These are phyloP conservation scores for Globisporangium takayamanum DNA, from an alignment of 352 stramenopile species.

Conservation along the genomic window DNA sequence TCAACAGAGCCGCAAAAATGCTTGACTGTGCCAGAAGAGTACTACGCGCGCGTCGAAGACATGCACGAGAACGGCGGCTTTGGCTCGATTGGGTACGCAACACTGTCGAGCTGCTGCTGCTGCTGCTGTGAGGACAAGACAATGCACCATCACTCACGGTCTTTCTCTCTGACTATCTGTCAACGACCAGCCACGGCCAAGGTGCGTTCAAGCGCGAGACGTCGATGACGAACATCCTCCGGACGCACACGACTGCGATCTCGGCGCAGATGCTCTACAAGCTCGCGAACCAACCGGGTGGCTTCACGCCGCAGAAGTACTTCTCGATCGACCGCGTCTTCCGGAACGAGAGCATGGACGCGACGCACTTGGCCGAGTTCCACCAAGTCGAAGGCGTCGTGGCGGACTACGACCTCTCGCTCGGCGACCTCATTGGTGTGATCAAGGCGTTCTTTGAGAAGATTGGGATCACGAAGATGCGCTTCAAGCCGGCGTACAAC, in stretches of 20 bases:
- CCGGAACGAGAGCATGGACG: slow-evolving; percentile 99
- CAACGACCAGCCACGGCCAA: slow-evolving; percentile 43
- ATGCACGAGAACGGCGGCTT: slow-evolving; percentile 97
- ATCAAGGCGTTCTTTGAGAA: slow-evolving; percentile 99
- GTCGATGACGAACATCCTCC: slow-evolving; percentile 98
- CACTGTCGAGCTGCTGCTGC: neutral
- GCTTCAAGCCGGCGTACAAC: slow-evolving; percentile 99
- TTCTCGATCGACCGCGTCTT: slow-evolving; percentile 99
- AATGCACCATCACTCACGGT: too few species aligned
- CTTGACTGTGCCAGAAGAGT: slow-evolving; percentile 94
- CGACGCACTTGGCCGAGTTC: slow-evolving; percentile 99
- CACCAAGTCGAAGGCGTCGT: slow-evolving; percentile 99
- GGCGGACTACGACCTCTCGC: slow-evolving; percentile 97
- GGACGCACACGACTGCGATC: slow-evolving; percentile 99
- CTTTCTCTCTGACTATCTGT: neutral
- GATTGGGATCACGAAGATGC: slow-evolving; percentile 96
- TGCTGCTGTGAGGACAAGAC: neutral
- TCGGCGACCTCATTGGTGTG: slow-evolving; percentile 98
- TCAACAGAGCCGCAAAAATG: slow-evolving; percentile 61
- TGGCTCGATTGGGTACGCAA: slow-evolving; percentile 94
- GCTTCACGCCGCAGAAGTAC: slow-evolving; percentile 97
- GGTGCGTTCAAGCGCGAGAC: slow-evolving; percentile 92
- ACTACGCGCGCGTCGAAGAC: slow-evolving; percentile 97
- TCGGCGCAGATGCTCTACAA: slow-evolving; percentile 99
- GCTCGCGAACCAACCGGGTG: slow-evolving; percentile 90